Evolutionary conservation across 1,284 basidiomycete genomes (phyloP), one percentile per base, ranked within the genome.

Genomic region (Cerrena zonata): DNA sequence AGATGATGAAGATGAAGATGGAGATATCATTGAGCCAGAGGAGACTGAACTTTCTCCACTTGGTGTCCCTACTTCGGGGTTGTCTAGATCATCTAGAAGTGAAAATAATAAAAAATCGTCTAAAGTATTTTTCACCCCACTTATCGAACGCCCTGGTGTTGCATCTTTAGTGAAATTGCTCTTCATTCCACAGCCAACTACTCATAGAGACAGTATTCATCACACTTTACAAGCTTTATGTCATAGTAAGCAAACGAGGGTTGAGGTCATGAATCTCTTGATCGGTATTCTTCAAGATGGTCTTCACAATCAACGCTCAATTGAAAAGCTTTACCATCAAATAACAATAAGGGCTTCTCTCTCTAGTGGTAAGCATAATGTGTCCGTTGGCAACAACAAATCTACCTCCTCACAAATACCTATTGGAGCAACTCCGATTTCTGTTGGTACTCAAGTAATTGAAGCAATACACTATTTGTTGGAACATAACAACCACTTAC

Each of bases 141-240:
- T 99, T 2, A 78, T 99, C 34, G 96, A 99, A 67, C 94, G 91
- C 64, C 70, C 82, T 18, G 92, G 94, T 4, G 82, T 99, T 45
- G 90, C 94, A 1, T 86, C 91, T 21, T 82, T 99, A 5, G 84
- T 98, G 27, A 86, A 94, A 27, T 79, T 99, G 5, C 80, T 99
- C 19, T 99, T 98, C 78, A 97, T 94, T 78, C 96, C 95, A 4
- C 90, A 97, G 85, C 69, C 91, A 93, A 71, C 88, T 82, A 37
- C 73, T 89, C 21, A 76, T 99, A 19, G 90, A 92, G 69, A 89
- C 90, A 65, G 89, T 98, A 2, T 81, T 99, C 25, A 86, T 91
- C 56, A 95, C 99, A 65, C 76, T 99, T 3, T 98, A 94, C 68
- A 94, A 99, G 71, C n/a, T n/a, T n/a, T n/a, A n/a, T n/a, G n/a